Evolutionary conservation across 2,329 filamentous ascomycete genomes (phyloP), one percentile per base, ranked within the genome.

Genomic region (Dendrostoma leiphaemia): DNA sequence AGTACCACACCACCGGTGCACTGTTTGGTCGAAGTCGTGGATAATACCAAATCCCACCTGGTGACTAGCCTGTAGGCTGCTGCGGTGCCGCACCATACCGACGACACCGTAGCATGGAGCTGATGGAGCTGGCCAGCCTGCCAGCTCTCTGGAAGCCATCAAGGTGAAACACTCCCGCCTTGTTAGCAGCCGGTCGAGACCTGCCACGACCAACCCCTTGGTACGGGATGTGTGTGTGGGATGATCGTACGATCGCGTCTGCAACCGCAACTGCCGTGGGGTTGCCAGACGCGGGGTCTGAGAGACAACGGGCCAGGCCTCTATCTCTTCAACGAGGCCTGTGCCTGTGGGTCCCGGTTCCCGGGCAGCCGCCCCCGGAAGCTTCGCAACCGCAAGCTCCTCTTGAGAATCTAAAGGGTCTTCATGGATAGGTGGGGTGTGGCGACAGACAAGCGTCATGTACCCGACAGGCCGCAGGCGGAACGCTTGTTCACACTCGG

Each of bases 121-220:
- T 44, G 48, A 57, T 48, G 35, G 47, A 40, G 44, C 51, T 51
- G 55, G 43, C 37, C 37, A 32, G 32, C 47, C 34, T 46, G 50
- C 41, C n/a, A n/a, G n/a, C n/a, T n/a, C n/a, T 35, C 26, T 10
- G 41, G 45, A 13, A 29, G 41, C n/a, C 28, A 37, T 55, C 51
- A 55, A 57, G 15, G 10, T 55, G 55, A 57, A 57, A 57, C 55
- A 49, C 47, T 34, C 32, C 35, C 34, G 51, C 51, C 28, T 40
- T 38, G 43, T 24, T 51, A 41, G 47, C 47, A 41, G 31, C 12
- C 13, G 47, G 51, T 54, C 55, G 46, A 57, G 51, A 54, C 48
- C 37, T 44, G 37, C 26, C 43, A 19, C 29, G 51, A 50, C 37
- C 37, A 40, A 45, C 31, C 24, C 24, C 47, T 43, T 44, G 40